Base-by-base conservation (phyloP, 257 asterid genomes). In the Penstemon barbatus region DNA sequence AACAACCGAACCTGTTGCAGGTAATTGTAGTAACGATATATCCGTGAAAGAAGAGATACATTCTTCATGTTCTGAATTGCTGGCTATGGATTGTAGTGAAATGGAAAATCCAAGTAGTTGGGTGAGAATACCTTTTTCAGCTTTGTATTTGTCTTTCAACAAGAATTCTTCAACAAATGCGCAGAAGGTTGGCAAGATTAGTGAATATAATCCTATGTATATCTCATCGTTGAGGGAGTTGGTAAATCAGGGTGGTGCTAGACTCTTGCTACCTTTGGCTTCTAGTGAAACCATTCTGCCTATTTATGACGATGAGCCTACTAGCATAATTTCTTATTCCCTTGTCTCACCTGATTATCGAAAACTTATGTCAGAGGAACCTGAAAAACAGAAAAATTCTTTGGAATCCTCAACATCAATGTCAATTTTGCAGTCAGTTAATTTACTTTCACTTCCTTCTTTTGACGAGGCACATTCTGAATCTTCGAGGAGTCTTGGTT, bases 221-320 rank as follows among this genome's bases (percentile, higher is more conserved):
- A 75, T 85, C 79, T 77, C 79, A 49, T 83, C 92, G 68, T 79
- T 82, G 49, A 78, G 77, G 56, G 87, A 85, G 63, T 65, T 88
- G 78, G 41, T 88, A 50, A 75, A 76, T 71, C 85, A 77, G 69
- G 83, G 88, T 71, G 87, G 85, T 74, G 84, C 83, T 42, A 79
- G 90, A 61, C 61, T 85, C 57, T 83, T 88, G 75, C 85, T 85
- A 38, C 88, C 92, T 54, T 41, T 63, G 36, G 83, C 85, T 74
- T 64, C 78, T 69, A 54, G 77, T 56, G 86, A 78, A 79, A 73
- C 66, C 66, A 70, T 86, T 69, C 81, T 88, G 62, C 90, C 96
- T 33, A 79, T 88, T 65, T 88, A 82, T 75, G 96, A 88, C 3
- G 92, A 89, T 79, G 94, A 89, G 77, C 94, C 94, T 19, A 89